Conservation (phyloP, 1,284 basidiomycete genomes). For the Calocybe gambosa region DNA sequence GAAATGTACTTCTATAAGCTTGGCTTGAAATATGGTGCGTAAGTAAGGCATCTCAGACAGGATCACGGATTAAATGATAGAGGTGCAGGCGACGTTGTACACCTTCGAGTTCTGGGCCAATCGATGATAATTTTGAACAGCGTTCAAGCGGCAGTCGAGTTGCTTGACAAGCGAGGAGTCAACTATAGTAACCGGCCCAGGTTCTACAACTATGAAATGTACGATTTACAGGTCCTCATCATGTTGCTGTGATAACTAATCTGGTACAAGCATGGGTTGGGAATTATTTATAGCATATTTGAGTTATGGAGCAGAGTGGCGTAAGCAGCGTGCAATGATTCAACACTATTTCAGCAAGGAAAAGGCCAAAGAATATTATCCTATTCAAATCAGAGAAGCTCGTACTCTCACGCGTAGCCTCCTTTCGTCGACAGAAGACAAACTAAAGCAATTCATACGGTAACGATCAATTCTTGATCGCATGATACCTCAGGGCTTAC, state of each 20-base stretch:
- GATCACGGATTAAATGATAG: too few species aligned
- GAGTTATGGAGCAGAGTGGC: constrained; percentile 15
- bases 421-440: not conserved
- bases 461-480: not conserved
- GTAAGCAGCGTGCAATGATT: constrained; percentile 16
- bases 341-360: constrained; percentile 15
- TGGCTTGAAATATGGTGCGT: not conserved
- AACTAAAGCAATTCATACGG: not conserved
- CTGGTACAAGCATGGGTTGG: too few species aligned
- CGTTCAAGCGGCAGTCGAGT: constrained; percentile 22
- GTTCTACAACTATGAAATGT: too few species aligned
- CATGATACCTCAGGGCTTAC: not conserved
- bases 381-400: constrained; percentile 11
- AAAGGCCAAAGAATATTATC: constrained; percentile 11
- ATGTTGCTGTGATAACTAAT: too few species aligned
- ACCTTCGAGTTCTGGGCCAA: constrained; percentile 22
- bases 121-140: constrained; percentile 25
- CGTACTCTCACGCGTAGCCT: constrained; percentile 9
- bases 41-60: too few species aligned
- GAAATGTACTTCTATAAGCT: constrained; percentile 1
- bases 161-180: constrained; percentile 26
- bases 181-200: constrained; percentile 24
- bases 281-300: too few species aligned
- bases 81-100: constrained; percentile 20
- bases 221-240: too few species aligned